phyloP scores from a whole-genome alignment of 2,329 filamentous ascomycete species.

The Verticillium dahliae region DNA sequence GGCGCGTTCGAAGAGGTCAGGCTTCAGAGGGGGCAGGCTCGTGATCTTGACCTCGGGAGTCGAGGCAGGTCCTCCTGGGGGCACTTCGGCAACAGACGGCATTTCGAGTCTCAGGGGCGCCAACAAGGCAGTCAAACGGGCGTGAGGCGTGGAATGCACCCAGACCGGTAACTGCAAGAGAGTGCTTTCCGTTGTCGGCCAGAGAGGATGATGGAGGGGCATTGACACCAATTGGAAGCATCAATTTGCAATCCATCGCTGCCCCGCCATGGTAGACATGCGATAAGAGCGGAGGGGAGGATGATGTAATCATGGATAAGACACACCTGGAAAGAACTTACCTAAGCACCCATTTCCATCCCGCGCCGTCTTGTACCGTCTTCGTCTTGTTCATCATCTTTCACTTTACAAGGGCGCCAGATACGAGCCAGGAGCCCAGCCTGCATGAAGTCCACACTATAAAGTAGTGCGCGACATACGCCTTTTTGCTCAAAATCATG shows the following conservation, averaged over 20 bases:
- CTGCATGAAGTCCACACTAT: not conserved
- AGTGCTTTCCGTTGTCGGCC: not conserved
- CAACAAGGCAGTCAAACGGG: not conserved
- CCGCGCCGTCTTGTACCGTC: no score
- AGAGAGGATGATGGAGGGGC: not conserved
- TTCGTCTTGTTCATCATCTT: no score
- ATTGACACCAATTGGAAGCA: not conserved
- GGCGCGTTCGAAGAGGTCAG: conserved; percentile 61
- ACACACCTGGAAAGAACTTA: no score
- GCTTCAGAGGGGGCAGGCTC: conserved; percentile 44
- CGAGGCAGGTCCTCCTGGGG: not conserved
- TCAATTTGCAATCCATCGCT: not conserved
- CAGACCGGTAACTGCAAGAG: not conserved
- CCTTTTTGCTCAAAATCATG: not conserved
- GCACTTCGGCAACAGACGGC: not conserved
- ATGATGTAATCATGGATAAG: not conserved
- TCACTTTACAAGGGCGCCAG: no score
- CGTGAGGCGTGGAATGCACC: not conserved
- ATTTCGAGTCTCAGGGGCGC: not conserved
- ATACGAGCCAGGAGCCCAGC: not conserved
- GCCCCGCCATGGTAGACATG: not conserved
- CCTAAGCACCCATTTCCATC: no score
- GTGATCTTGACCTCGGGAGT: conserved; percentile 21
- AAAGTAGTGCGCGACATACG: not conserved
- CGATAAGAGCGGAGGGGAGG: not conserved